phyloP scores from a whole-genome alignment of 2,329 filamentous ascomycete genomes.

The Keithomyces neogunnii region DNA sequence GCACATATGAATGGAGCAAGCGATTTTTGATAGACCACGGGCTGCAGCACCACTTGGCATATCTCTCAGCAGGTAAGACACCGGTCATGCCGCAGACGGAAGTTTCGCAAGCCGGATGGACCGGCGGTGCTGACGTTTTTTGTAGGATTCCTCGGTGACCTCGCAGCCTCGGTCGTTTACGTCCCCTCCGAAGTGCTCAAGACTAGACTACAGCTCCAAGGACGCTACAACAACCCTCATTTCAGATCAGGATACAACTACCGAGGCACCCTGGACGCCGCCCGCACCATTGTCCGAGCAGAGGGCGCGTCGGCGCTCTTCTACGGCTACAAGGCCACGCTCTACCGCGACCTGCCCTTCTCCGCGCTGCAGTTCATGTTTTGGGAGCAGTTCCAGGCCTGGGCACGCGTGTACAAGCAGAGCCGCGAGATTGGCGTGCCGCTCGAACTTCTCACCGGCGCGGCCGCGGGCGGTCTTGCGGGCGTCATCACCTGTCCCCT shows the following conservation, averaged over 20 bases:
- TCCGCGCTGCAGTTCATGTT: constrained; percentile 97
- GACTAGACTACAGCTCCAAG: constrained; percentile 91
- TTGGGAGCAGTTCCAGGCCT: constrained; percentile 84
- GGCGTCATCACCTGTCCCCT: constrained; percentile 92
- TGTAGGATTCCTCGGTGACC: constrained; percentile 80
- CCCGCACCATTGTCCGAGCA: constrained; percentile 70
- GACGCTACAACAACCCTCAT: constrained; percentile 87
- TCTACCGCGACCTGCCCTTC: constrained; percentile 90
- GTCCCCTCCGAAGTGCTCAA: constrained; percentile 97
- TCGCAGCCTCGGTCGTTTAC: constrained; percentile 86
- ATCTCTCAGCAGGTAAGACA: constrained; percentile 67
- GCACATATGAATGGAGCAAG: constrained; percentile 93
- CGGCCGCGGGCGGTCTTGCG: constrained; percentile 81
- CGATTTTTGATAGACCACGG: constrained; percentile 77
- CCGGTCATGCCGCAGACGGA: not conserved
- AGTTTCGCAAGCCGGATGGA: not conserved
- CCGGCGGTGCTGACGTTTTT: not conserved
- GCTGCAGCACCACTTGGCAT: constrained; percentile 73
- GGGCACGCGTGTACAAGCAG: constrained; percentile 71
- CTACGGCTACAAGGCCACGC: constrained; percentile 92
- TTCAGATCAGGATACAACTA: constrained; percentile 97
- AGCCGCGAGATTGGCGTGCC: constrained; percentile 77
- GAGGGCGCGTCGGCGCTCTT: constrained; percentile 86
- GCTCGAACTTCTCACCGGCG: constrained; percentile 82
- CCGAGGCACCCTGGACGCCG: constrained; percentile 73